Evolutionary conservation across 2,329 filamentous ascomycete species (phyloP).

Genomic region (Pseudogymnoascus sp.): DNA sequence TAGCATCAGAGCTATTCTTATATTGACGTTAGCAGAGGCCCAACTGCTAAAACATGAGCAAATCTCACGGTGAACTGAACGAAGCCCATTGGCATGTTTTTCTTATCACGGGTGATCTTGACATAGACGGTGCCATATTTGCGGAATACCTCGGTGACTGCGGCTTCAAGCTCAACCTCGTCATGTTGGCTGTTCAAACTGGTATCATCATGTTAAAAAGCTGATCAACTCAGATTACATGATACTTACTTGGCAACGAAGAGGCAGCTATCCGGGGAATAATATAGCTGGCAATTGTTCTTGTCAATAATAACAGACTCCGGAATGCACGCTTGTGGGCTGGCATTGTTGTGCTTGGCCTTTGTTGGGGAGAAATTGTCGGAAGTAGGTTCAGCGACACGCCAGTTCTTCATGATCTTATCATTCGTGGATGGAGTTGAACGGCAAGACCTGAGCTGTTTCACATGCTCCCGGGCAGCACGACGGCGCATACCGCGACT

Average conservation of each 20-base stretch:
- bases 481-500: background rate
- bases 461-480: background rate
- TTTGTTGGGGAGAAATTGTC: background rate
- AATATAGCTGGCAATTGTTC: conserved; percentile 12
- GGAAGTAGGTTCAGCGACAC: background rate
- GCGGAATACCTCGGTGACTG: conserved; percentile 44
- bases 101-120: conserved; percentile 52
- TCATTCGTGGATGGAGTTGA: background rate
- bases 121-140: conserved; percentile 49
- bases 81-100: conserved; percentile 57
- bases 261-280: conserved; percentile 47
- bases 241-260: conserved; percentile 57
- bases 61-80: conserved; percentile 51
- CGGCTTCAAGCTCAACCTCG: conserved; percentile 43
- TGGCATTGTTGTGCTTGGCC: background rate
- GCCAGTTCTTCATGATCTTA: conserved; percentile 5
- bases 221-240: background rate
- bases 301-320: background rate
- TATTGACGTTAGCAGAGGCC: conserved; percentile 20
- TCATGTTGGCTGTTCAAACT: conserved; percentile 34
- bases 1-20: conserved; percentile 42
- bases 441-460: background rate
- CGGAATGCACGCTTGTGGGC: background rate
- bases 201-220: conserved; percentile 34
- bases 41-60: background rate